A percentile compares a stretch with the other conserved stretches of the same genome.
Evolutionary conservation across 2,329 filamentous ascomycete species (phyloP).

Genomic region (Paracoccidioides lutzii): DNA sequence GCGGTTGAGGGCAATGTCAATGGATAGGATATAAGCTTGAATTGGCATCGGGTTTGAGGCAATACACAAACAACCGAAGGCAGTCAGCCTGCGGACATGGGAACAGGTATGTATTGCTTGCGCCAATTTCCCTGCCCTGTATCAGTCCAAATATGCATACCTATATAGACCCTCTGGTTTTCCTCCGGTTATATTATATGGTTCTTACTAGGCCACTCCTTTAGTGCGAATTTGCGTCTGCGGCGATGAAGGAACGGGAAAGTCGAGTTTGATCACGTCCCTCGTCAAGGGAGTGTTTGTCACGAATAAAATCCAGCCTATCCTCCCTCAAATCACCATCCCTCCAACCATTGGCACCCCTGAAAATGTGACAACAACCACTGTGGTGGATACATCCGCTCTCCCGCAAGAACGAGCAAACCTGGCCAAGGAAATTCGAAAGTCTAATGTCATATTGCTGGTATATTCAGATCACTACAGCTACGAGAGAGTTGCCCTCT

Average conservation of each 20-base stretch:
- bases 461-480: constrained; percentile 99
- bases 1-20: too few relatives aligned
- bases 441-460: constrained; percentile 90
- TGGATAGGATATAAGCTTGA: too few relatives aligned
- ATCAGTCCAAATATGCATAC: too few relatives aligned
- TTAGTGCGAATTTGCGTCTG: constrained; percentile 86
- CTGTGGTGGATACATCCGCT: constrained; percentile 89
- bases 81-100: too few relatives aligned
- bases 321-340: constrained; percentile 89
- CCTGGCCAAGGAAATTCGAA: constrained; percentile 85
- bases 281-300: constrained; percentile 97
- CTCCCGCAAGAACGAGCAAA: constrained; percentile 84
- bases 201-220: background rate
- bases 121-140: background rate
- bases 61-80: too few relatives aligned
- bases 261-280: constrained; percentile 84
- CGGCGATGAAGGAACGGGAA: constrained; percentile 91
- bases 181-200: background rate
- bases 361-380: constrained; percentile 88
- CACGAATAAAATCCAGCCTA: constrained; percentile 84
- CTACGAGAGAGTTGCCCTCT: constrained; percentile 91
- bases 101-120: too few relatives aligned
- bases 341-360: constrained; percentile 85
- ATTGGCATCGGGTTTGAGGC: too few relatives aligned
- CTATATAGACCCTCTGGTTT: too few relatives aligned